phyloP scores from a whole-genome alignment of 2,329 filamentous ascomycete genomes.

The Shiraia sp. region DNA sequence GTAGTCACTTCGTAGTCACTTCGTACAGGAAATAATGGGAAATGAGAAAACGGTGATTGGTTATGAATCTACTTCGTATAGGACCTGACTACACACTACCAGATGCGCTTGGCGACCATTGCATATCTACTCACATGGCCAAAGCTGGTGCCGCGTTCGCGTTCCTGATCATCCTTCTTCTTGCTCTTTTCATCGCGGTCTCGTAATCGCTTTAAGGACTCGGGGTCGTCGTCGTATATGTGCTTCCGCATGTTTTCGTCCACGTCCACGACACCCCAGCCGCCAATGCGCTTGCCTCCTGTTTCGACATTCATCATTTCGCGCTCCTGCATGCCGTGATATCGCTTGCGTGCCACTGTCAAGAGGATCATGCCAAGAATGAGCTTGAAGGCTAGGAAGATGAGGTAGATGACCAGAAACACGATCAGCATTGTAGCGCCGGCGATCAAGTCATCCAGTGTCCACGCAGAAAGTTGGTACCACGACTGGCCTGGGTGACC shows the following conservation, averaged over 20 bases:
- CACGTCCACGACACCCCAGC: constrained; percentile 84
- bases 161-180: constrained; percentile 60
- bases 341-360: constrained; percentile 76
- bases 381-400: constrained; percentile 80
- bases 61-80: too few relatives aligned
- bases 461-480: constrained; percentile 51
- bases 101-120: constrained; percentile 96
- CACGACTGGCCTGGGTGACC: constrained; percentile 37
- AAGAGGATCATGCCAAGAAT: constrained; percentile 87
- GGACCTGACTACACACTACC: constrained; percentile 63
- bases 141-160: constrained; percentile 59
- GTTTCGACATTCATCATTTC: constrained; percentile 64
- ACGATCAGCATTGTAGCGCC: constrained; percentile 81
- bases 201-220: constrained; percentile 65
- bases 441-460: constrained; percentile 74
- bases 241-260: constrained; percentile 82
- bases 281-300: constrained; percentile 74
- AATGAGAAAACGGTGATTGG: too few relatives aligned
- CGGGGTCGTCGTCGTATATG: constrained; percentile 85
- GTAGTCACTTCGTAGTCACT: too few relatives aligned
- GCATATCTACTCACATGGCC: constrained; percentile 79
- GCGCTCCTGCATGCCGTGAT: constrained; percentile 75
- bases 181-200: constrained; percentile 66
- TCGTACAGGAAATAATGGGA: too few relatives aligned
- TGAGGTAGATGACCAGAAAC: constrained; percentile 81